Evolutionary conservation across 1,284 basidiomycete genomes (phyloP).

Genomic region (Boletus semigastroideus): DNA sequence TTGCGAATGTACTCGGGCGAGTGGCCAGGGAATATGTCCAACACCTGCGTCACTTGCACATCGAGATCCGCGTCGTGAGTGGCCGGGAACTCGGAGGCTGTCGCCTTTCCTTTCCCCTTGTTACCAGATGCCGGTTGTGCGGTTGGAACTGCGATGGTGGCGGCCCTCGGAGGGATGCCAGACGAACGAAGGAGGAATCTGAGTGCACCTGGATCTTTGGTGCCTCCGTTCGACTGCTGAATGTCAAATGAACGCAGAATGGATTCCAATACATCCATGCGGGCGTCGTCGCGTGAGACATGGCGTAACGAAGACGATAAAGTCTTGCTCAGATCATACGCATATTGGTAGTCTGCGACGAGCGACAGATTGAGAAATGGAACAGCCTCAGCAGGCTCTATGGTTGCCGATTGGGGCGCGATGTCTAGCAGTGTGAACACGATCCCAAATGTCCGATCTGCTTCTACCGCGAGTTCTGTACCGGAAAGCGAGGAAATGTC

Average conservation of each 20-base stretch:
- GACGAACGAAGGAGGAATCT: slow-evolving; percentile 61
- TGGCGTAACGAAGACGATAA: slow-evolving; percentile 46
- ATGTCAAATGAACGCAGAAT: slow-evolving; percentile 43
- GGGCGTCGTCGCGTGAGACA: slow-evolving; percentile 51
- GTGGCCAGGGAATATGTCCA: slow-evolving; percentile 69
- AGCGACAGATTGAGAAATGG: slow-evolving; percentile 68
- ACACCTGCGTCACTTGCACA: slow-evolving; percentile 58
- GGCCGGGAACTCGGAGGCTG: slow-evolving; percentile 6
- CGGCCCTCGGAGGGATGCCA: slow-evolving; percentile 40
- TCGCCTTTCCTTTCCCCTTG: slow-evolving; percentile 40
- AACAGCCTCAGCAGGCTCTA: slow-evolving; percentile 30
- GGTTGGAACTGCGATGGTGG: background rate
- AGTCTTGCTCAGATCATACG: slow-evolving; percentile 54
- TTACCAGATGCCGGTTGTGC: slow-evolving; percentile 30
- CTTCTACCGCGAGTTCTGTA: slow-evolving; percentile 41
- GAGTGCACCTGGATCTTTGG: slow-evolving; percentile 53
- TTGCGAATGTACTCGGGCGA: slow-evolving; percentile 53
- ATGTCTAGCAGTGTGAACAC: slow-evolving; percentile 58
- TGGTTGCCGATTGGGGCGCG: slow-evolving; percentile 22
- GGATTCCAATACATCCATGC: slow-evolving; percentile 55
- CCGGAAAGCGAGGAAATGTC: slow-evolving; percentile 46
- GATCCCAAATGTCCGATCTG: slow-evolving; percentile 55
- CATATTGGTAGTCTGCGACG: slow-evolving; percentile 66
- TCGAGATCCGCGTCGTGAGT: slow-evolving; percentile 46
- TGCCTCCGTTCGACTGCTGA: slow-evolving; percentile 12